Conservation (phyloP, 2,329 filamentous ascomycete genomes). For the Elsinoe perseae region DNA sequence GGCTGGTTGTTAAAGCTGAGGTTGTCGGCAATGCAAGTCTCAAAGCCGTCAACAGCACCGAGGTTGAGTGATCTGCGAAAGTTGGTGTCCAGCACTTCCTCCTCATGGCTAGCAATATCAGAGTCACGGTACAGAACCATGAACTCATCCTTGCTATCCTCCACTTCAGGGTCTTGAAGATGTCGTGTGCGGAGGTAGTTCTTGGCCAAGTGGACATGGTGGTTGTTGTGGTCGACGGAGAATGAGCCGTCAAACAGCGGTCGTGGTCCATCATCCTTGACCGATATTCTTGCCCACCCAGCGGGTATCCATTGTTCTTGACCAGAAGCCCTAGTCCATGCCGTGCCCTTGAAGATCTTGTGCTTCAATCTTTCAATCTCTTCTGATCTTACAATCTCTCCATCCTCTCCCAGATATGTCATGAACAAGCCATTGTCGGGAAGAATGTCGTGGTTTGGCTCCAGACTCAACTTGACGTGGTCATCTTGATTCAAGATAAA, state of each 20-base stretch:
- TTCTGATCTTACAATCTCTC: conserved; percentile 58
- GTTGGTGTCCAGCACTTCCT: conserved; percentile 24
- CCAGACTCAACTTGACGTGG: conserved; percentile 68
- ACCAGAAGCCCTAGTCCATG: conserved; percentile 48
- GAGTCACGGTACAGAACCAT: conserved; percentile 93
- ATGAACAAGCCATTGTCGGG: conserved; percentile 62
- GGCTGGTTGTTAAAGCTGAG: conserved; percentile 70
- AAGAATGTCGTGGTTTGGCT: conserved; percentile 88
- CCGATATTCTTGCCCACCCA: conserved; percentile 77
- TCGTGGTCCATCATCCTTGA: conserved; percentile 64
- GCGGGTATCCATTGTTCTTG: conserved; percentile 64
- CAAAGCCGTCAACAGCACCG: conserved; percentile 14
- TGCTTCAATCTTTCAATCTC: conserved; percentile 64
- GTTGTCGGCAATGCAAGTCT: conserved; percentile 62
- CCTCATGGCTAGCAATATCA: conserved; percentile 52
- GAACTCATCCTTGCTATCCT: conserved; percentile 51
- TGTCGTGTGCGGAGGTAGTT: conserved; percentile 69
- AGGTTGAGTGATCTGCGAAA: conserved; percentile 49
- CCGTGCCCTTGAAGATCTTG: conserved; percentile 73
- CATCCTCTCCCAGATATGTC: conserved; percentile 63
- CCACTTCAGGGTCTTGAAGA: conserved; percentile 59
- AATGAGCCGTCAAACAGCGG: conserved; percentile 91
- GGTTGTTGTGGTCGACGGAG: conserved; percentile 68
- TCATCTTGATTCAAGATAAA: conserved; percentile 64
- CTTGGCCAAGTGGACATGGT: conserved; percentile 72